Conservation (phyloP, 176 grass and related monocot species). For the Sorghum bicolor region DNA sequence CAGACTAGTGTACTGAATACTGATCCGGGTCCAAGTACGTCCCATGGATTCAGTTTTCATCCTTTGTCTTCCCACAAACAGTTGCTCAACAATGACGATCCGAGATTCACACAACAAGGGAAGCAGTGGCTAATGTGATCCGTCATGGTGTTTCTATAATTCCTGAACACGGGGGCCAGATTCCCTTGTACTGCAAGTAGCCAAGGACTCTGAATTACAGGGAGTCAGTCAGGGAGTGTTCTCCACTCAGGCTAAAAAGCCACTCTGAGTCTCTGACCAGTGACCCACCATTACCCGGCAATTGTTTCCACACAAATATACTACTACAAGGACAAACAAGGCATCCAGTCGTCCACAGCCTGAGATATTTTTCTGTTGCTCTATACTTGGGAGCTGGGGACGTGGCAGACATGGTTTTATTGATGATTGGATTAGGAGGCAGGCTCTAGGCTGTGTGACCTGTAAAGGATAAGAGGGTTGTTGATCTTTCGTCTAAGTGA, state of each 20-base stretch:
- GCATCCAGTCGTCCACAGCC: not conserved
- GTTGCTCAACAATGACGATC: not conserved
- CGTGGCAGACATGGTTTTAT: not conserved
- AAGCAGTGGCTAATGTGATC: not conserved
- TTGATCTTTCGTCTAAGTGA: not conserved
- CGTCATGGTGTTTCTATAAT: not conserved
- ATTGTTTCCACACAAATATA: not conserved
- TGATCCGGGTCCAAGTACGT: not conserved
- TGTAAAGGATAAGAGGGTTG: not conserved
- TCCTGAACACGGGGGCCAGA: not conserved
- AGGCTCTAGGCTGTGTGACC: not conserved
- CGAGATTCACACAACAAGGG: not conserved
- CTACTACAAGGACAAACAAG: not conserved
- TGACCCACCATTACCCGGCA: not conserved
- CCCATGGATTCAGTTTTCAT: not conserved
- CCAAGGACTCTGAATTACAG: not conserved
- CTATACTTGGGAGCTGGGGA: not conserved
- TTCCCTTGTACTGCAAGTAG: not conserved
- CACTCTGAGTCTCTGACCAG: not conserved
- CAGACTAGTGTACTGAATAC: not conserved
- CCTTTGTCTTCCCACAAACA: not conserved
- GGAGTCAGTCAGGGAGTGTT: not conserved
- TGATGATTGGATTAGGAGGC: constrained; percentile 10
- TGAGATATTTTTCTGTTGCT: not conserved
- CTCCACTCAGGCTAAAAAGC: not conserved